A percentile compares a stretch with the other conserved stretches of the same genome.
Evolutionary conservation across 2,329 filamentous ascomycete species (phyloP).

Genomic region (Penicillium brasilianum): DNA sequence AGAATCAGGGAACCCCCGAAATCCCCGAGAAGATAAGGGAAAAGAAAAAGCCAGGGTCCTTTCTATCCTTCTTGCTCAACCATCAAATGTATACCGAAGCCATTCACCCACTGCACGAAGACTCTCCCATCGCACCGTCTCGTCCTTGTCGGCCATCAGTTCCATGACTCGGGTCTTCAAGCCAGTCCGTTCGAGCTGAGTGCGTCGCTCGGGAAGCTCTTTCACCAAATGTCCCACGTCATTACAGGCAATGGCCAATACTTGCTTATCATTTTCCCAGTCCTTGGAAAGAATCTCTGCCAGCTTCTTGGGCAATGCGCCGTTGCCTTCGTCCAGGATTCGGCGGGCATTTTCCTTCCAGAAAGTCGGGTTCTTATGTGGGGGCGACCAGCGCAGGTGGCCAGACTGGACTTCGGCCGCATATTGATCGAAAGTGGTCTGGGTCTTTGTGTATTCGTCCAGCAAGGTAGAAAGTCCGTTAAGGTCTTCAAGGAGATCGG

Average conservation of each 20-base stretch:
- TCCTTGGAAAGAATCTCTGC: conserved; percentile 83
- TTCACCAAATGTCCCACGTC: conserved; percentile 88
- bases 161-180: conserved; percentile 90
- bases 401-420: conserved; percentile 83
- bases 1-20: conserved; percentile 16
- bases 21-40: conserved; percentile 16
- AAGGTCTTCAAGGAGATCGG: conserved; percentile 56
- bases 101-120: conserved; percentile 81
- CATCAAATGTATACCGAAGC: conserved; percentile 72
- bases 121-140: conserved; percentile 91
- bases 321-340: conserved; percentile 83
- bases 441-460: conserved; percentile 79
- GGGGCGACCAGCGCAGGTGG: conserved; percentile 90
- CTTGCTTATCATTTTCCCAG: conserved; percentile 83
- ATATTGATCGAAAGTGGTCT: conserved; percentile 71
- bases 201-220: conserved; percentile 83
- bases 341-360: conserved; percentile 90
- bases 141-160: conserved; percentile 87
- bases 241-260: conserved; percentile 90
- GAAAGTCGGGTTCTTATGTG: conserved; percentile 83
- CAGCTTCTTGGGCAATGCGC: conserved; percentile 76
- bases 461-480: conserved; percentile 66
- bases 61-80: conserved; percentile 30
- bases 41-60: conserved; percentile 16
- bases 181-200: conserved; percentile 79